These are phyloP conservation scores for Basidiobolus meristosporus DNA, from an alignment of 371 early-diverging fungal species.

Conservation along the genomic window DNA sequence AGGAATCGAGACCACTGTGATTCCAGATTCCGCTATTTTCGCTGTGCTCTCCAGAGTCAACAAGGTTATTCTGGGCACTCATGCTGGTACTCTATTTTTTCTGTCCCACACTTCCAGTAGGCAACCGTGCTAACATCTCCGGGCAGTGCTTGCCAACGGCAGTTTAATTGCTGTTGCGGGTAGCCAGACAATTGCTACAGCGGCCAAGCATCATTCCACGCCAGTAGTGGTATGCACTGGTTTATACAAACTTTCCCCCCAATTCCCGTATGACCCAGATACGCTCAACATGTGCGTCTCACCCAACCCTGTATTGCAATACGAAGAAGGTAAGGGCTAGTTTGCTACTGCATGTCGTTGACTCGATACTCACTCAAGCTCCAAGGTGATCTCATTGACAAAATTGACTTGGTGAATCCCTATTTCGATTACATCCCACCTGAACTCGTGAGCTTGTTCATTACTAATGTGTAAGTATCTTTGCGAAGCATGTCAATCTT, in stretches of 20 bases:
- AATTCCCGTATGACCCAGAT: constrained; percentile 75
- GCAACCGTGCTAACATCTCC: no score
- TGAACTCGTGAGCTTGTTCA: constrained; percentile 69
- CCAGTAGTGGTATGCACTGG: constrained; percentile 78
- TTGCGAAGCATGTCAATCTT: no score
- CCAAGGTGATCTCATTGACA: constrained; percentile 47
- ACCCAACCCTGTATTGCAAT: constrained; percentile 61
- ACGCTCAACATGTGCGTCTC: constrained; percentile 50
- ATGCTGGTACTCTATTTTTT: no score
- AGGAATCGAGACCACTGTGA: constrained; percentile 82
- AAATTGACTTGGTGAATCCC: constrained; percentile 64
- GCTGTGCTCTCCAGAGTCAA: constrained; percentile 94
- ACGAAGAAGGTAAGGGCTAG: constrained; percentile 33
- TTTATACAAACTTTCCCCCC: constrained; percentile 66
- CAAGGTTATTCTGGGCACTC: constrained; percentile 89
- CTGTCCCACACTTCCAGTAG: no score
- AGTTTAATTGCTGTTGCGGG: constrained; percentile 74
- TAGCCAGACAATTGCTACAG: constrained; percentile 63
- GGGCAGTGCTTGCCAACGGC: constrained; percentile 77
- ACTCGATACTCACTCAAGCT: background rate
- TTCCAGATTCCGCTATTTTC: constrained; percentile 85
- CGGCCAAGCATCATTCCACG: constrained; percentile 82
- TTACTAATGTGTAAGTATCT: constrained; percentile 72
- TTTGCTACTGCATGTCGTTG: background rate
- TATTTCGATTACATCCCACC: constrained; percentile 82